A percentile compares a stretch with the other conserved stretches of the same genome.
These are phyloP conservation scores for Protomyces inundatus DNA, from an alignment of 1,139 yeast genomes.

Conservation along the genomic window DNA sequence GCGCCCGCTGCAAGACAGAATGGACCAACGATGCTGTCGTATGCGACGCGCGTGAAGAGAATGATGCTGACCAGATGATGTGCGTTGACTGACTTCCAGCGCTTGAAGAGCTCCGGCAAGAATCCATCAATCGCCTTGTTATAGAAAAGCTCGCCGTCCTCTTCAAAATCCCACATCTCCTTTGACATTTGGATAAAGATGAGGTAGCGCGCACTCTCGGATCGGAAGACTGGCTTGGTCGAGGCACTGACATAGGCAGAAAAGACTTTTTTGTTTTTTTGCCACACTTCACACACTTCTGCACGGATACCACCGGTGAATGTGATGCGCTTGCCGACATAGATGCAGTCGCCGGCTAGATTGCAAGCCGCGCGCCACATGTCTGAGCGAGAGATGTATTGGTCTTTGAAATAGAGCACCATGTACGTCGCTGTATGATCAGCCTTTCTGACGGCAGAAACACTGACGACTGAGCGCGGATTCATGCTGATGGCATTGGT, in stretches of 20 bases:
- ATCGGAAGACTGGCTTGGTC: slow-evolving; percentile 77
- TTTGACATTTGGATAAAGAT: slow-evolving; percentile 82
- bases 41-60: slow-evolving; percentile 74
- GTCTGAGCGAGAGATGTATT: slow-evolving; percentile 79
- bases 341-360: slow-evolving; percentile 59
- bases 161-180: slow-evolving; percentile 99
- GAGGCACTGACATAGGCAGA: slow-evolving; percentile 63
- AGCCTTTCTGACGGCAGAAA: slow-evolving; percentile 37
- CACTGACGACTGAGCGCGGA: slow-evolving; percentile 19
- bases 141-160: slow-evolving; percentile 88
- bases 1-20: slow-evolving; percentile 9
- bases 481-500: slow-evolving; percentile 11
- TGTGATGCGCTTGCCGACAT: slow-evolving; percentile 58
- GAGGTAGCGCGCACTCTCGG: slow-evolving; percentile 80
- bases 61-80: slow-evolving; percentile 91
- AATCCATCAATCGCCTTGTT: slow-evolving; percentile 86
- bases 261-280: slow-evolving; percentile 52
- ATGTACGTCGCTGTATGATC: slow-evolving; percentile 70
- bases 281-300: slow-evolving; percentile 60
- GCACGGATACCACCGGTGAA: slow-evolving; percentile 63
- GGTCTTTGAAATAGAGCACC: slow-evolving; percentile 75
- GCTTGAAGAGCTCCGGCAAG: slow-evolving; percentile 79
- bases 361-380: slow-evolving; percentile 81
- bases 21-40: slow-evolving; percentile 18
- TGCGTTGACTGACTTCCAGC: slow-evolving; percentile 80